Conservation (phyloP, 1,284 basidiomycete genomes). For the Melanopsichium pennsylvanicum region DNA sequence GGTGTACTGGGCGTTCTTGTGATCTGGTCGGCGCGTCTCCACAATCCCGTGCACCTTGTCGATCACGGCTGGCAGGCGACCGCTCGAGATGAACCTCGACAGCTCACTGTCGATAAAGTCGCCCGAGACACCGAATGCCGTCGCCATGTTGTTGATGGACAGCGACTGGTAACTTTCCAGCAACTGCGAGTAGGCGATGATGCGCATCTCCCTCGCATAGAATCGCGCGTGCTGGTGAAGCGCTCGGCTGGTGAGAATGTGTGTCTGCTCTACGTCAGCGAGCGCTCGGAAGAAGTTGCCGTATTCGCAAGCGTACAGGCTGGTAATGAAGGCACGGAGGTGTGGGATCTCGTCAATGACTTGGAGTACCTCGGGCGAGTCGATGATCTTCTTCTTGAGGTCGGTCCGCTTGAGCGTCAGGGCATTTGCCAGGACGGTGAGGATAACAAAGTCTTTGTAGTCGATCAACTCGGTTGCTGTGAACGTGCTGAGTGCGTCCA, state of each 20-base stretch:
- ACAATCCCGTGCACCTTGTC: slow-evolving; percentile 90
- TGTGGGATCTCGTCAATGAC: slow-evolving; percentile 68
- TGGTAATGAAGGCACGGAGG: slow-evolving; percentile 69
- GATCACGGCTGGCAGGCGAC: slow-evolving; percentile 87
- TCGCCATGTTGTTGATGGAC: slow-evolving; percentile 84
- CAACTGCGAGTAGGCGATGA: slow-evolving; percentile 90
- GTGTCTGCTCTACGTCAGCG: slow-evolving; percentile 82
- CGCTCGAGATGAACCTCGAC: slow-evolving; percentile 88
- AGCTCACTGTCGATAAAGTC: slow-evolving; percentile 88
- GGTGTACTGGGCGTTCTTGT: slow-evolving; percentile 89
- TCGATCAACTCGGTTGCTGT: slow-evolving; percentile 88
- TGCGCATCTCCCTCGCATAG: slow-evolving; percentile 95
- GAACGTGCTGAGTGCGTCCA: slow-evolving; percentile 91
- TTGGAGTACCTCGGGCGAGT: slow-evolving; percentile 70
- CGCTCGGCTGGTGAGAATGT: slow-evolving; percentile 84
- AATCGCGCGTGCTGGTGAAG: slow-evolving; percentile 86
- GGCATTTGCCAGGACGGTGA: slow-evolving; percentile 82
- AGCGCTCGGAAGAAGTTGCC: slow-evolving; percentile 91
- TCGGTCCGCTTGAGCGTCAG: slow-evolving; percentile 83
- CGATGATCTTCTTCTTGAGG: slow-evolving; percentile 82
- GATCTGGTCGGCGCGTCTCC: slow-evolving; percentile 85
- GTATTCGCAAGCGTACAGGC: slow-evolving; percentile 90
- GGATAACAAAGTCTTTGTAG: slow-evolving; percentile 89
- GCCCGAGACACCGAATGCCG: slow-evolving; percentile 88
- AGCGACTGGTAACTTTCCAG: slow-evolving; percentile 90